Conservation (phyloP, 108 stramenopile genomes). For the Skeletonema costatum region DNA sequence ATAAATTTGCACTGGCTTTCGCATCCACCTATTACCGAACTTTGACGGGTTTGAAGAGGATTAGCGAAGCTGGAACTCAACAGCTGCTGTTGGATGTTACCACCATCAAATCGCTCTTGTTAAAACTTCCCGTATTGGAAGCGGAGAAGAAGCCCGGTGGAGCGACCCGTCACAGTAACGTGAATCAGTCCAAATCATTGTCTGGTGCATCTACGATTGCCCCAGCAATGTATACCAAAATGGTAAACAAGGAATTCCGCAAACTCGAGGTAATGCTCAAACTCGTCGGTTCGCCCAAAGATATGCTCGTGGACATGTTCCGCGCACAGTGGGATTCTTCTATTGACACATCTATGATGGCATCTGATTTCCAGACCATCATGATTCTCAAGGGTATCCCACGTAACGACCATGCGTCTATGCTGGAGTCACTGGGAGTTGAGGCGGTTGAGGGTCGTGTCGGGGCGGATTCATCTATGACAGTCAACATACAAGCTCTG, state of each 20-base stretch:
- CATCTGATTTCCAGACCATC: conserved; percentile 81
- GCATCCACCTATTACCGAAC: conserved; percentile 72
- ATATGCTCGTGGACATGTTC: conserved; percentile 91
- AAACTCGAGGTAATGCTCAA: conserved; percentile 96
- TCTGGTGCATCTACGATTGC: conserved; percentile 70
- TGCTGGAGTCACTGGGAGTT: conserved; percentile 88
- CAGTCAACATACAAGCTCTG: conserved; percentile 71
- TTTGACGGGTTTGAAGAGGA: conserved; percentile 79
- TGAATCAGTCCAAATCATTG: conserved; percentile 32
- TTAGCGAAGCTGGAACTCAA: conserved; percentile 94
- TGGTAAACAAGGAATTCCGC: conserved; percentile 92
- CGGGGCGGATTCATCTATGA: conserved; percentile 70
- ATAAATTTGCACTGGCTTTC: conserved; percentile 92
- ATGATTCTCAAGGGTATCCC: conserved; percentile 94
- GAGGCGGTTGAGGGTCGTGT: conserved; percentile 69
- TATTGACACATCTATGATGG: conserved; percentile 66
- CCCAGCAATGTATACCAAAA: conserved; percentile 92
- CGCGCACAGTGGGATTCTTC: conserved; percentile 84
- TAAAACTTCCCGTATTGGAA: conserved; percentile 83
- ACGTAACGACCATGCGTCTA: conserved; percentile 77
- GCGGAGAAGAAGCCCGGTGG: conserved; percentile 34
- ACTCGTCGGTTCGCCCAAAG: conserved; percentile 91
- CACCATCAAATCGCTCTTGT: conserved; percentile 92
- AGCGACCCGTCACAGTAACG: conserved; percentile 13
- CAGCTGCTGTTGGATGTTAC: conserved; percentile 98